Conservation (phyloP, 306 rosid species). For the Alnus rubra region DNA sequence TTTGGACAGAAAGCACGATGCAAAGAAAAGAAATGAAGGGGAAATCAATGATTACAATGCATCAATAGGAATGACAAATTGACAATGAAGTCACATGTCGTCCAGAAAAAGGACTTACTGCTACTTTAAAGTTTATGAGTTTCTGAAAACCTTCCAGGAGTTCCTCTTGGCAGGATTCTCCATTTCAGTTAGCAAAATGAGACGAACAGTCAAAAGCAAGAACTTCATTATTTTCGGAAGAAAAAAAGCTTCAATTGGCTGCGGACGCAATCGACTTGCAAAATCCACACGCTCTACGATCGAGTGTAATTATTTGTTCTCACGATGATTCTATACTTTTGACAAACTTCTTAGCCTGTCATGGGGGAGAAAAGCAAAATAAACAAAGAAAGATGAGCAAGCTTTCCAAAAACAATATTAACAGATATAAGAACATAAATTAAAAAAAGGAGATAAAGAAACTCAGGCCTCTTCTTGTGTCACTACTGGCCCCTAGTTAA, state of each 20-base stretch:
- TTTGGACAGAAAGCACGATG: neutral
- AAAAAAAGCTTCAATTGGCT: conserved; percentile 18
- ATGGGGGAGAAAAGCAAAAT: neutral
- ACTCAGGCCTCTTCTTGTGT: neutral
- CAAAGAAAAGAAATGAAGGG: conserved; percentile 1
- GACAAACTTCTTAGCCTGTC: conserved; percentile 74
- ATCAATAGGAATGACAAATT: neutral
- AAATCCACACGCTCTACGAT: conserved; percentile 18
- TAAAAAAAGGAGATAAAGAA: neutral
- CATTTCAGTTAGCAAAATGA: conserved; percentile 25
- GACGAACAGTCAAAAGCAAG: conserved; percentile 2
- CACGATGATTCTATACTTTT: conserved; percentile 62
- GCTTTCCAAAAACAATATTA: neutral
- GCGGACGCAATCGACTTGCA: conserved; percentile 19
- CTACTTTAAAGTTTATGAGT: conserved; percentile 1
- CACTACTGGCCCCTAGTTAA: neutral
- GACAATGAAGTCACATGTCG: conserved; percentile 12
- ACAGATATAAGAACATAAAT: neutral
- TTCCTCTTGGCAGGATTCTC: conserved; percentile 10
- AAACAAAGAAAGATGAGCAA: conserved; percentile 13
- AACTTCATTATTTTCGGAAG: conserved; percentile 38
- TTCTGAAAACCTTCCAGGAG: neutral
- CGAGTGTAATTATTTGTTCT: conserved; percentile 19
- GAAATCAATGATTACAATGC: neutral
- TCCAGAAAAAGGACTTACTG: conserved; percentile 15